Base-by-base conservation (phyloP, 495 filamentous ascomycete genomes). In the Sabuloglossum arenarium region DNA sequence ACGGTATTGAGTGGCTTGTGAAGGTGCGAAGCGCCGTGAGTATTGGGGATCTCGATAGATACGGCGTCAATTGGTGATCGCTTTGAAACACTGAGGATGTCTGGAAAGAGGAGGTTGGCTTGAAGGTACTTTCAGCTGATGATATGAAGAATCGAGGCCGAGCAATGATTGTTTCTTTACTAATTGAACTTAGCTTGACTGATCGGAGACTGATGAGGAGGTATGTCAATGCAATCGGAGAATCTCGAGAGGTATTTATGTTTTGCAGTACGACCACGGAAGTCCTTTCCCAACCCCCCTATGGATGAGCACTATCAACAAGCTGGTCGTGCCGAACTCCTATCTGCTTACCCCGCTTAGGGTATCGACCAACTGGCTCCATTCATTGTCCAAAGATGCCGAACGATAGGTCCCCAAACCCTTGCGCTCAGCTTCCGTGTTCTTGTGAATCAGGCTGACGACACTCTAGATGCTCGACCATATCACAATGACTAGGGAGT, bases 391-490 rank as follows among this genome's bases (percentile, higher is more conserved):
- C 34, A 12, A 39, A 8, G 45, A 28, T 24, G 19, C 28, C 47
- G 2, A 51, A 51, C 47, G 28, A 30, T 30, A 51, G 47, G 47
- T 5, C 47, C 23, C 16, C 47, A 16, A 51, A 51, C 16, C 47
- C 47, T 51, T 51, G 47, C 47, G 1, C 28, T 29, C 23, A 29
- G 24, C 47, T 29, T 51, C 16, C 47, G 28, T 27, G 47, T 51
- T 30, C 47, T 27, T 51, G 47, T 51, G 47, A 19, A 51, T 51
- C 47, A 51, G 47, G 47, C 47, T 51, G 47, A 51, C 47, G 47
- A 29, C 47, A 30, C 47, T 51, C 4, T 19, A 51, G 47, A 30
- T 6, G 9, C 47, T 51, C 47, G 4, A 51, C 47, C 28, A 51
- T 51, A 29, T 29, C 47, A 51, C 47, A 29, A 51, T 10, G 28